Evolutionary conservation across 352 stramenopile genomes (phyloP), one percentile per base, ranked within the genome.

Genomic region (Globisporangium lucens): DNA sequence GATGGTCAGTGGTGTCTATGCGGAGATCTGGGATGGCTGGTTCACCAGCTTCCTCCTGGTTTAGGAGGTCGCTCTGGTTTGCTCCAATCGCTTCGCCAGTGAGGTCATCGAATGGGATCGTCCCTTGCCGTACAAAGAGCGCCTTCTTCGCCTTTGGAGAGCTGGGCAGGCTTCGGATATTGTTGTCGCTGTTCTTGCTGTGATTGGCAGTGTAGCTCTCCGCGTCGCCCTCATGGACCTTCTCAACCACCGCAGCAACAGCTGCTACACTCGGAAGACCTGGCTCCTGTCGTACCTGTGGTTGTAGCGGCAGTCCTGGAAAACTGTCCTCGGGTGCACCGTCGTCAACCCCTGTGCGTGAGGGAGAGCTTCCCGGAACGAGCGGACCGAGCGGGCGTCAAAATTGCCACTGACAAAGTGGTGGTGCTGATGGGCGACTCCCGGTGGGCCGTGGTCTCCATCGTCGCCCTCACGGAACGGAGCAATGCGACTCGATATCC

Each of bases 381-480:
- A 62, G 10, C 43, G 38, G 4, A 4, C 27, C 2, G 52, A 62
- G 8, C 29, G 52, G 0, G 30, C 59, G 46, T 68, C 63, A 38
- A 68, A 68, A 35, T 68, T 68, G n/a, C 55, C 55, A 15, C 59
- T 71, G 59, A 71, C n/a, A 36, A 66, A 67, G 41, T 30, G 66
- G 3, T 63, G 59, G 9, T 56, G 57, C 59, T 57, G 27, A 0
- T 27, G 12, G 3, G n/a, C 38, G 8, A n/a, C 29, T 2, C 2
- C 38, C 5, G 20, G 30, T 3, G 35, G 20, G 3, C 67, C 66
- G 24, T 52, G 13, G 7, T 9, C 10, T 17, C 35, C 33, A 4
- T 58, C 47, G 7, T 65, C 55, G 30, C 38, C 20, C 35, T 49
- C 35, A 0, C 22, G 27, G 35, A 74, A 74, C 41, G 68, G 68